A percentile compares a stretch with the other conserved stretches of the same genome.
Evolutionary conservation across 192 early-diverging fungal genomes (phyloP).

Genomic region (Backusella westeae): DNA sequence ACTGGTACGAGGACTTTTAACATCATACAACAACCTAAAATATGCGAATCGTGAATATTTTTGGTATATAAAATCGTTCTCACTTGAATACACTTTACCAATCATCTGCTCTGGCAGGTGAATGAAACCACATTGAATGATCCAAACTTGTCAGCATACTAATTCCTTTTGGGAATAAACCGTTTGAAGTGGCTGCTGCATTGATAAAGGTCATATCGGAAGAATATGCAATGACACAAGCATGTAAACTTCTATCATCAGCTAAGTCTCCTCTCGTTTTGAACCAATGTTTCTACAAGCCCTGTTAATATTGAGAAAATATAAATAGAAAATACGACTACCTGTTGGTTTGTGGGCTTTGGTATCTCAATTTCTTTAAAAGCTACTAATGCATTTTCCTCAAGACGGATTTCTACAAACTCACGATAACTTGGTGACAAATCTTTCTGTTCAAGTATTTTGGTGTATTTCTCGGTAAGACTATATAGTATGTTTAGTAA

Average conservation of each 20-base stretch:
- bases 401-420: constrained; percentile 17
- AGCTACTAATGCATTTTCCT: constrained; percentile 21
- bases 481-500: not conserved
- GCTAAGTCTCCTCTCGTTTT: constrained; percentile 53
- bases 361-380: constrained; percentile 17
- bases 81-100: constrained; percentile 50
- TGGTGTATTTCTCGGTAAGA: not conserved
- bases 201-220: constrained; percentile 53
- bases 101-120: constrained; percentile 80
- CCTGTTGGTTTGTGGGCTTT: not conserved
- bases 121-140: constrained; percentile 88
- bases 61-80: constrained; percentile 7
- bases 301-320: not conserved
- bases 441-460: constrained; percentile 2
- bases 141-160: constrained; percentile 67
- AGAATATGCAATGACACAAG: constrained; percentile 50
- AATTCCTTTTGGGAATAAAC: constrained; percentile 10
- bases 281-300: constrained; percentile 53
- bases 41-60: not conserved
- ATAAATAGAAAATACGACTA: not conserved
- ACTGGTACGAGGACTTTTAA: constrained; percentile 66
- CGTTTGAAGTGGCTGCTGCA: constrained; percentile 34
- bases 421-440: constrained; percentile 17
- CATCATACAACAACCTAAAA: constrained; percentile 69
- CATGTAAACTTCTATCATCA: constrained; percentile 57